Percentiles rank a stretch among this genome's conserved stretches.
phyloP scores from a whole-genome alignment of 192 early-diverging fungal genomes.

The Coemansia sp. region DNA sequence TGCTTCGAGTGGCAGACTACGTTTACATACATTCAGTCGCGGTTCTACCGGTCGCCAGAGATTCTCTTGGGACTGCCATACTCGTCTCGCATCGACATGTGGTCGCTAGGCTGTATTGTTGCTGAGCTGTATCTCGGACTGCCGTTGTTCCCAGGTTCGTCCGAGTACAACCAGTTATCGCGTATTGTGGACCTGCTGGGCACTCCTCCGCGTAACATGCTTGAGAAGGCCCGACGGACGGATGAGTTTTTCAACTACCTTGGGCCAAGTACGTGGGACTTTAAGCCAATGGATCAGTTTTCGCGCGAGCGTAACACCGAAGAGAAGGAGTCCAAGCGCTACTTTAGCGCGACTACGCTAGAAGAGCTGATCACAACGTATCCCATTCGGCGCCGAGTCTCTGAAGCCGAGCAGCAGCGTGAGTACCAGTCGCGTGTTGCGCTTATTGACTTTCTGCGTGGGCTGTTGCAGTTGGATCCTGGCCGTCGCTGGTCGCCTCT shows the following conservation, averaged over 20 bases:
- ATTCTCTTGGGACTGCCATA: constrained; percentile 93
- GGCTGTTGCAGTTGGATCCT: constrained; percentile 88
- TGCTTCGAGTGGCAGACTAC: constrained; percentile 93
- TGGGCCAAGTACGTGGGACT: constrained; percentile 56
- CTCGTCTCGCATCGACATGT: constrained; percentile 94
- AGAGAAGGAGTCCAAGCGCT: constrained; percentile 91
- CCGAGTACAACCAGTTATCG: constrained; percentile 94
- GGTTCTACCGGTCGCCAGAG: constrained; percentile 96
- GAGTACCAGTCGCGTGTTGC: constrained; percentile 61
- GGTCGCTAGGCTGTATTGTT: constrained; percentile 98
- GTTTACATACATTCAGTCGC: constrained; percentile 98
- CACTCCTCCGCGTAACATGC: constrained; percentile 86
- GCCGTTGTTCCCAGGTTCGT: constrained; percentile 93
- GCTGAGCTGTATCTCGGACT: constrained; percentile 94
- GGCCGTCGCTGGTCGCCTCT: constrained; percentile 93
- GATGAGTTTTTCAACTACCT: constrained; percentile 82
- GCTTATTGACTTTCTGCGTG: constrained; percentile 90
- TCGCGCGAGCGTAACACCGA: constrained; percentile 72
- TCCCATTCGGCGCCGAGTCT: constrained; percentile 69
- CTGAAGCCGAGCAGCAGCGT: constrained; percentile 42
- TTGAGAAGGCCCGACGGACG: constrained; percentile 88
- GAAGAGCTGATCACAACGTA: constrained; percentile 85
- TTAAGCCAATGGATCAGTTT: constrained; percentile 84
- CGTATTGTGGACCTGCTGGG: constrained; percentile 95
- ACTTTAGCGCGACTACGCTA: constrained; percentile 84